phyloP scores from a whole-genome alignment of 768 basidiomycete species.

The Psilocybe azurescens region DNA sequence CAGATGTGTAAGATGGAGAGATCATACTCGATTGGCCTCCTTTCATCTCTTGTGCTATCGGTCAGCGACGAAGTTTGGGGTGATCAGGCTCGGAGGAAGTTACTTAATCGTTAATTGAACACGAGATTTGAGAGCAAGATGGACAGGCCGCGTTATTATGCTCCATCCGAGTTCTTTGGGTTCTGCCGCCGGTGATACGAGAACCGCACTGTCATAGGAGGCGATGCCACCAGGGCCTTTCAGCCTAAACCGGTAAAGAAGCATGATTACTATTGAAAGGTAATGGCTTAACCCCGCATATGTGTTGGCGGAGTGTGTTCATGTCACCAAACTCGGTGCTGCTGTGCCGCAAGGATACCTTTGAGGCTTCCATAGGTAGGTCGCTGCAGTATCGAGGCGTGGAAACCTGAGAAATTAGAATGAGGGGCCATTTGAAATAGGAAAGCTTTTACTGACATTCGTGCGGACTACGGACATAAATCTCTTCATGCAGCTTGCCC shows the following conservation, averaged over 20 bases:
- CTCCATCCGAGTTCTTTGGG: conserved; percentile 17
- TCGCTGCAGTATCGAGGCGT: not conserved
- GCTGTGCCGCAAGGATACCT: not conserved
- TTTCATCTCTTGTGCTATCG: conserved; percentile 10
- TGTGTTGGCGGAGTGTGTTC: not conserved
- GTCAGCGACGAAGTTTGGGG: conserved; percentile 4
- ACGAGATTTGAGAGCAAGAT: conserved; percentile 14
- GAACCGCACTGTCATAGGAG: conserved; percentile 21
- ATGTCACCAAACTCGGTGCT: conserved; percentile 2
- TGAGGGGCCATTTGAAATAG: not conserved
- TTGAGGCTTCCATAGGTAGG: not conserved
- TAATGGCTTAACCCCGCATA: conserved; percentile 4
- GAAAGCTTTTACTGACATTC: not conserved
- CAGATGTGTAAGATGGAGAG: conserved; percentile 4
- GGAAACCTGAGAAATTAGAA: not conserved
- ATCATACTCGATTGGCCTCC: conserved; percentile 8
- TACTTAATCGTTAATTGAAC: conserved; percentile 15
- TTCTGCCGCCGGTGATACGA: conserved; percentile 29
- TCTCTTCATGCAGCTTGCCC: not conserved
- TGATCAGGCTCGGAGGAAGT: conserved; percentile 8
- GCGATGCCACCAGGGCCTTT: not conserved
- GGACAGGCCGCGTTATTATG: conserved; percentile 20
- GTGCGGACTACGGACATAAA: not conserved
- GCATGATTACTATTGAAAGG: not conserved
- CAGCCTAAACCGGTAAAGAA: not conserved